These are phyloP conservation scores for Diddensiella caesifluorescens DNA, from an alignment of 805 yeast genomes.

Conservation along the genomic window DNA sequence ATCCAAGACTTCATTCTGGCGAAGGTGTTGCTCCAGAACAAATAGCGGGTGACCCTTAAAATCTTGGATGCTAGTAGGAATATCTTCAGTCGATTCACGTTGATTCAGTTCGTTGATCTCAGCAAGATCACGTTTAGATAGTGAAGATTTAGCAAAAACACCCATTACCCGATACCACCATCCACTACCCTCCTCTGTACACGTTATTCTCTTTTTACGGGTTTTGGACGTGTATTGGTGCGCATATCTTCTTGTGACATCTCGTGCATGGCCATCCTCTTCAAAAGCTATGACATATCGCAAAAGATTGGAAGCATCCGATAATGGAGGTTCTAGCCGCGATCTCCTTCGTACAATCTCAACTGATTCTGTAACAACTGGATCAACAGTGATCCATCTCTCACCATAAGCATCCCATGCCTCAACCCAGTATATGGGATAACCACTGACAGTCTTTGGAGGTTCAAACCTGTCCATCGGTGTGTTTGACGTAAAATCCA, in stretches of 20 bases:
- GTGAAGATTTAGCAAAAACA: conserved; percentile 22
- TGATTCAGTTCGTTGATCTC: conserved; percentile 59
- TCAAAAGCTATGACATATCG: conserved; percentile 78
- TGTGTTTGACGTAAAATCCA: conserved; percentile 57
- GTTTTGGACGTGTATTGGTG: conserved; percentile 66
- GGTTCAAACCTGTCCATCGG: conserved; percentile 9
- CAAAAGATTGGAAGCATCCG: conserved; percentile 52
- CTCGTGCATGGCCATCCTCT: conserved; percentile 57
- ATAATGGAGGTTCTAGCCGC: conserved; percentile 66
- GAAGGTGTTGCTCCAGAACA: conserved; percentile 70
- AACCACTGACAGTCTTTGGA: conserved; percentile 24
- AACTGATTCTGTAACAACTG: conserved; percentile 56
- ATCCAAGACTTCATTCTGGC: conserved; percentile 63
- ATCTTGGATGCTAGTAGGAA: conserved; percentile 79
- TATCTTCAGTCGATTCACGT: conserved; percentile 69
- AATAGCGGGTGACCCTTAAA: conserved; percentile 83
- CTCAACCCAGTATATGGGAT: conserved; percentile 89
- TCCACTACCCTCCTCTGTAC: conserved; percentile 46
- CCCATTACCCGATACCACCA: conserved; percentile 57
- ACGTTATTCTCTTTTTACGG: conserved; percentile 64
- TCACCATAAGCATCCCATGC: conserved; percentile 76
- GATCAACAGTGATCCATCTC: conserved; percentile 84
- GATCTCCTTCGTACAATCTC: conserved; percentile 57
- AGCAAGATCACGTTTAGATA: conserved; percentile 33
- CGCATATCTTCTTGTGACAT: conserved; percentile 81